Base-by-base conservation (phyloP, 2,329 filamentous ascomycete genomes). In the Lachnellula occidentalis region DNA sequence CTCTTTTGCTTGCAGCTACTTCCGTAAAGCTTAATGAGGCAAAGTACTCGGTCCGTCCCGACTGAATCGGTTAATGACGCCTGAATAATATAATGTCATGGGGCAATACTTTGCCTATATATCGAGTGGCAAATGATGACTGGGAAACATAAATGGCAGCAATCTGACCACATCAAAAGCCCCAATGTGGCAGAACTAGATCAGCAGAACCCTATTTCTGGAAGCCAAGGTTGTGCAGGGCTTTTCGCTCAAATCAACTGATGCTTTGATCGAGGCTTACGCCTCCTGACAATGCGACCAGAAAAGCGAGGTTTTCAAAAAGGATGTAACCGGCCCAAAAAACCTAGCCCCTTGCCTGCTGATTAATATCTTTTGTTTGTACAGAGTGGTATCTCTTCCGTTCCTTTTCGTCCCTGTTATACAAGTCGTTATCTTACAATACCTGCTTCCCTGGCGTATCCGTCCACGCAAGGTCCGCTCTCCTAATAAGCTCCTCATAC, bases 401-500 rank as follows among this genome's bases (percentile, higher is more conserved):
- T n/a, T 50, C 9, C 37, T 48, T 22, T 11, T 12, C 19, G n/a
- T n/a, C 42, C 9, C 37, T 48, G 14, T 24, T 42, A 50, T 39
- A 48, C 31, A 42, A n/a, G 11, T 27, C 15, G 48, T 39, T 5
- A 17, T 42, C 19, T 50, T 24, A 50, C 21, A 50, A 39, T 9
- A 19, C 17, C 22, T 42, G 17, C 17, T n/a, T 39, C 15, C 12
- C 48, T 11, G 42, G 48, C 12, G 48, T 36, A 24, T 49, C 39
- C n/a, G 21, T 34, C 61, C 59, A 62, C 36, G 47, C 62, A 48
- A 54, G 45, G 50, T 67, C 83, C 1, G 87, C 87, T 63, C 88
- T 79, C 57, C 92, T 77, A 59, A 97, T 87, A 64, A 96, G 72
- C 71, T 96, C 92, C 74, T 99, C 94, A 68, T 99, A 99, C 41